Conservation (phyloP, 768 basidiomycete species). For the Sarcomyxa edulis region DNA sequence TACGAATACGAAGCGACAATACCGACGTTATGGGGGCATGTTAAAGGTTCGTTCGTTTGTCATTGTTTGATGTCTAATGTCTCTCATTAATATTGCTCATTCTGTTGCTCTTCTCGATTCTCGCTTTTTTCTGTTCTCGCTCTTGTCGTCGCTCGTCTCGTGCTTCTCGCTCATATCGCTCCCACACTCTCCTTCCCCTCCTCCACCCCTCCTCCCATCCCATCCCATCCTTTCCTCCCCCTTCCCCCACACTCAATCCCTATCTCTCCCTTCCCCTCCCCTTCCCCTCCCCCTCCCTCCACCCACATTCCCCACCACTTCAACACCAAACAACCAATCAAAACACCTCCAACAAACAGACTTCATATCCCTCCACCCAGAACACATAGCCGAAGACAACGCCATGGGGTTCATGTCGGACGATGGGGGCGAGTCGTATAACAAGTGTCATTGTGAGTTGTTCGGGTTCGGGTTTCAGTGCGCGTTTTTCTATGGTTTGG, state of each 20-base stretch:
- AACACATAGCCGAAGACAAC: constrained; percentile 54
- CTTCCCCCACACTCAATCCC: too few species aligned
- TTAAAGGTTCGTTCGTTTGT: constrained; percentile 43
- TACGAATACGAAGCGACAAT: constrained; percentile 78
- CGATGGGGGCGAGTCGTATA: constrained; percentile 66
- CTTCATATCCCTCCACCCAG: constrained; percentile 51
- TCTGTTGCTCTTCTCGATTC: too few species aligned
- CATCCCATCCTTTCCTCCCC: too few species aligned
- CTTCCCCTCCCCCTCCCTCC: not conserved
- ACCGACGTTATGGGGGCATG: constrained; percentile 68
- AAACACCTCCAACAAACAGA: constrained; percentile 37
- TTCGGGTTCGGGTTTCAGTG: too few species aligned
- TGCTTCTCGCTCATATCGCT: too few species aligned
- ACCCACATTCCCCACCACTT: too few species aligned
- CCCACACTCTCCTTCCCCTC: too few species aligned
- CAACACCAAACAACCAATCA: too few species aligned
- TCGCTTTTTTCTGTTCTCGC: constrained; percentile 8
- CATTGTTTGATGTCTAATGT: constrained; percentile 8
- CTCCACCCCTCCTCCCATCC: too few species aligned
- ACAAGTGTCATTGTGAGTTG: constrained; percentile 75
- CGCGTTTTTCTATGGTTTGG: too few species aligned
- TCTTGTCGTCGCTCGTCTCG: constrained; percentile 17
- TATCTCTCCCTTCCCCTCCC: too few species aligned
- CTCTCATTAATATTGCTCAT: not conserved
- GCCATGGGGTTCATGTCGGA: constrained; percentile 63